Evolutionary conservation across 2,329 filamentous ascomycete genomes (phyloP).

Genomic region (Colletotrichum trifolii): DNA sequence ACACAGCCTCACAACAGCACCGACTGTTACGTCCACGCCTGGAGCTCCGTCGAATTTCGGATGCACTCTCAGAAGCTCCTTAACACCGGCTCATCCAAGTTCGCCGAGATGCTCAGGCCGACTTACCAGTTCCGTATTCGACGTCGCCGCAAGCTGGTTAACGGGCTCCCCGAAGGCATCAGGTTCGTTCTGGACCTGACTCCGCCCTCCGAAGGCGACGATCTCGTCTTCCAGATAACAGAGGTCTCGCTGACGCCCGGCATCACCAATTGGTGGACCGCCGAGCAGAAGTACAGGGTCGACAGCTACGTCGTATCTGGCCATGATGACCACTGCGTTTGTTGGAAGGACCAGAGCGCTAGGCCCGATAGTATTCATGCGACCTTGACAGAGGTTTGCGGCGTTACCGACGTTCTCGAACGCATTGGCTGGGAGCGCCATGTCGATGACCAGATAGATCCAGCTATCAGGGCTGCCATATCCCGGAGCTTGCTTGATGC

Average conservation of each 20-base stretch:
- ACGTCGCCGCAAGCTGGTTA: conserved; percentile 50
- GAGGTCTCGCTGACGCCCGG: conserved; percentile 67
- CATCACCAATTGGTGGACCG: conserved; percentile 65
- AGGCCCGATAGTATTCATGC: not conserved
- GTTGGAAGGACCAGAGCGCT: conserved; percentile 36
- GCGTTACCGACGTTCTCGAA: not conserved
- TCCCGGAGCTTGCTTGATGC: conserved; percentile 4
- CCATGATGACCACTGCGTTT: conserved; percentile 55
- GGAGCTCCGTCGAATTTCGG: conserved; percentile 51
- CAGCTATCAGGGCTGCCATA: conserved; percentile 7
- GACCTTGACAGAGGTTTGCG: too few relatives aligned
- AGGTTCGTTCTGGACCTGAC: conserved; percentile 73
- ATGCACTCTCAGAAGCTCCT: conserved; percentile 60
- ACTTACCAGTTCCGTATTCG: conserved; percentile 52
- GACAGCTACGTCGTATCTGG: conserved; percentile 48
- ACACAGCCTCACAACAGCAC: conserved; percentile 36
- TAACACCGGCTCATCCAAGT: conserved; percentile 58
- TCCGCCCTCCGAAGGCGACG: conserved; percentile 70
- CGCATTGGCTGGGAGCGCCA: not conserved
- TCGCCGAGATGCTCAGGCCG: conserved; percentile 57
- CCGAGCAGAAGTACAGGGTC: conserved; percentile 47
- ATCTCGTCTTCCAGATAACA: conserved; percentile 68
- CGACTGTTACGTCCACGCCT: conserved; percentile 50
- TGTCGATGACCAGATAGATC: not conserved
- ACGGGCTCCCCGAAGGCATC: conserved; percentile 54